Percentiles rank a stretch among this genome's conserved stretches.
Evolutionary conservation across 2,329 filamentous ascomycete genomes (phyloP).

Genomic region (Anthostomella pinea): DNA sequence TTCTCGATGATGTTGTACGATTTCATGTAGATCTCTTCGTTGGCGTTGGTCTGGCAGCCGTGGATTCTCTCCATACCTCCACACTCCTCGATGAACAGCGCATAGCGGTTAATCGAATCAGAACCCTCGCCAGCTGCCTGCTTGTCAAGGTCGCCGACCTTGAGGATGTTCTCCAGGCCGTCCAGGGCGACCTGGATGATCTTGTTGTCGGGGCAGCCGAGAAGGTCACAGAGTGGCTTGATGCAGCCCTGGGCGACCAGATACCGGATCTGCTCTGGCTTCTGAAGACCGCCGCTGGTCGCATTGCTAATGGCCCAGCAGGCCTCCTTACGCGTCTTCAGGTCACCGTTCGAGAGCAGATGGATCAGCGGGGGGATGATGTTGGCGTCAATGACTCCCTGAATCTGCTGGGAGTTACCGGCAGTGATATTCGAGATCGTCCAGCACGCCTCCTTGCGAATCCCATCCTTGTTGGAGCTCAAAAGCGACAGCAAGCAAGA

Average conservation of each 20-base stretch:
- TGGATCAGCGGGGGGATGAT: slow-evolving; percentile 96
- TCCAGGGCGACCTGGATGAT: slow-evolving; percentile 99
- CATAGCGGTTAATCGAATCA: slow-evolving; percentile 91
- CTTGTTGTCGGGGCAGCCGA: slow-evolving; percentile 98
- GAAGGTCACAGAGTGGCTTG: slow-evolving; percentile 91
- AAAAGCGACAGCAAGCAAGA: slow-evolving; percentile 89
- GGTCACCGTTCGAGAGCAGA: slow-evolving; percentile 90
- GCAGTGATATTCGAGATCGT: slow-evolving; percentile 99
- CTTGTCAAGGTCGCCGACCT: slow-evolving; percentile 99
- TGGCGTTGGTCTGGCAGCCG: slow-evolving; percentile 99
- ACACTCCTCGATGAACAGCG: slow-evolving; percentile 97
- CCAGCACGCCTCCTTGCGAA: slow-evolving; percentile 99
- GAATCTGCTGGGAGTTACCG: slow-evolving; percentile 96
- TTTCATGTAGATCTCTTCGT: slow-evolving; percentile 99
- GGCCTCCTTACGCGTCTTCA: slow-evolving; percentile 98
- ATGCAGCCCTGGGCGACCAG: slow-evolving; percentile 93
- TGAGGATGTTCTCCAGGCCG: slow-evolving; percentile 97
- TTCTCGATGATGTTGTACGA: slow-evolving; percentile 99
- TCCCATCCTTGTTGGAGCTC: slow-evolving; percentile 96
- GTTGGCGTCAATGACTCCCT: slow-evolving; percentile 93
- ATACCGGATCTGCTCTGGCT: slow-evolving; percentile 97
- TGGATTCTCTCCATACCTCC: slow-evolving; percentile 99
- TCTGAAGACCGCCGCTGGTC: slow-evolving; percentile 94
- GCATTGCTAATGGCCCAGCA: slow-evolving; percentile 99
- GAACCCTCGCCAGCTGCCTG: slow-evolving; percentile 73